Evolutionary conservation across 306 rosid genomes (phyloP), one percentile per base, ranked within the genome.

Genomic region (Argentina anserina): DNA sequence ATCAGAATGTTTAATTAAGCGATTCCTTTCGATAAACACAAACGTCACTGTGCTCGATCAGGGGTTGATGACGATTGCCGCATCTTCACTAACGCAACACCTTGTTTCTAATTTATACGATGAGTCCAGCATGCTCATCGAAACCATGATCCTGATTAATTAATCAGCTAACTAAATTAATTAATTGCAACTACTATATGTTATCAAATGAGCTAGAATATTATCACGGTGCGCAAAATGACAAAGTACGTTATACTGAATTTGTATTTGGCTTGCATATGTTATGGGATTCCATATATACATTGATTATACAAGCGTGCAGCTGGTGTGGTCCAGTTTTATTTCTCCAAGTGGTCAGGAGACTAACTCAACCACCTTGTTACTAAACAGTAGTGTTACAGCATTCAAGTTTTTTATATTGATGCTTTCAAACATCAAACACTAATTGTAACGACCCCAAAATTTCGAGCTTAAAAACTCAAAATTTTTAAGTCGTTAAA

Each of bases 41-140:
- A 76, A 76, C 84, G 84, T 76, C 81, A 81, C 76, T 76, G 75
- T 75, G 34, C n/a, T 50, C 78, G 15, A 33, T 33, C 36, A 15
- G 84, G 75, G 37, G 71, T 6, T 60, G 76, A 72, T 81, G 81
- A 81, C 84, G 84, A 59, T 60, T 40, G 67, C 43, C 21, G 40
- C 70, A 65, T 67, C 64, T 47, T 63, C 15, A 41, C 59, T 31
- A 29, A 10, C 36, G 41, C 4, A 55, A 52, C 74, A 49, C 66
- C 29, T 36, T 12, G 25, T 9, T 28, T 11, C 23, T 25, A 55
- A 25, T 25, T 55, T 25, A 21, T 25, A 53, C 58, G 26, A 55
- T 69, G n/a, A 14, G 20, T 14, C 26, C 9, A 46, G 42, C 78
- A 55, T 67, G 7, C 49, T 66, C 68, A 75, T 75, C 50, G 67